Evolutionary conservation across 768 basidiomycete genomes (phyloP).

Genomic region (Basidioascus undulatus): DNA sequence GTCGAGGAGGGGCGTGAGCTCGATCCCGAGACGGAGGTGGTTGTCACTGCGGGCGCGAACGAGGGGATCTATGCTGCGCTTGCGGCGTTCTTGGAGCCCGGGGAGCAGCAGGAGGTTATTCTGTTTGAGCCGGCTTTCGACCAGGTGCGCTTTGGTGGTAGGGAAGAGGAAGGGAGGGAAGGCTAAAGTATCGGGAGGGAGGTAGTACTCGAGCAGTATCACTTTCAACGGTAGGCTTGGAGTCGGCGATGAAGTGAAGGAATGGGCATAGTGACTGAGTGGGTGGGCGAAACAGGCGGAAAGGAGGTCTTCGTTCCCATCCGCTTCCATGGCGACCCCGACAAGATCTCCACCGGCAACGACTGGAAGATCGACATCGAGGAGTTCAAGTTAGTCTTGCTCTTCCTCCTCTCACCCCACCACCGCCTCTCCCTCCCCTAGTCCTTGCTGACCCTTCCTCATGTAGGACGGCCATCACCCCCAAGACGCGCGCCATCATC

Average conservation of each 20-base stretch:
- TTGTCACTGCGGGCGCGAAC: slow-evolving; percentile 90
- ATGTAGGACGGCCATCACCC: slow-evolving; percentile 57
- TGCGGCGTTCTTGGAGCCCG: slow-evolving; percentile 67
- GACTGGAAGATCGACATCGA: slow-evolving; percentile 84
- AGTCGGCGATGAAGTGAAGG: no score
- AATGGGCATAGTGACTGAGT: no score
- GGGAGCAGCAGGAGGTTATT: slow-evolving; percentile 94
- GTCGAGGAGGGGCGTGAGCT: slow-evolving; percentile 34
- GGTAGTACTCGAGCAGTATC: no score
- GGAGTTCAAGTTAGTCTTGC: no score
- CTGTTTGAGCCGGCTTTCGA: slow-evolving; percentile 82
- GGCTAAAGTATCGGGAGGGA: no score
- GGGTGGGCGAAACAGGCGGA: no score
- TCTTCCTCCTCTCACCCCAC: no score
- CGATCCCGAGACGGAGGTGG: slow-evolving; percentile 63
- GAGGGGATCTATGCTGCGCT: slow-evolving; percentile 95
- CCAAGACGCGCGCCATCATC: slow-evolving; percentile 65
- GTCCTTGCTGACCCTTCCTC: no score
- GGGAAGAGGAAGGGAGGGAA: no score
- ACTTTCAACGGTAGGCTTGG: no score
- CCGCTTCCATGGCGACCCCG: slow-evolving; percentile 73
- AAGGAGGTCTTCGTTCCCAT: slow-evolving; percentile 83
- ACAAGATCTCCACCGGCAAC: slow-evolving; percentile 20
- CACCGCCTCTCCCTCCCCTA: no score
- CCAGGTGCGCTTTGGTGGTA: no score